These are phyloP conservation scores for Chaetomiaceae sp. DNA, from an alignment of 2,329 filamentous ascomycete species.

Conservation along the genomic window DNA sequence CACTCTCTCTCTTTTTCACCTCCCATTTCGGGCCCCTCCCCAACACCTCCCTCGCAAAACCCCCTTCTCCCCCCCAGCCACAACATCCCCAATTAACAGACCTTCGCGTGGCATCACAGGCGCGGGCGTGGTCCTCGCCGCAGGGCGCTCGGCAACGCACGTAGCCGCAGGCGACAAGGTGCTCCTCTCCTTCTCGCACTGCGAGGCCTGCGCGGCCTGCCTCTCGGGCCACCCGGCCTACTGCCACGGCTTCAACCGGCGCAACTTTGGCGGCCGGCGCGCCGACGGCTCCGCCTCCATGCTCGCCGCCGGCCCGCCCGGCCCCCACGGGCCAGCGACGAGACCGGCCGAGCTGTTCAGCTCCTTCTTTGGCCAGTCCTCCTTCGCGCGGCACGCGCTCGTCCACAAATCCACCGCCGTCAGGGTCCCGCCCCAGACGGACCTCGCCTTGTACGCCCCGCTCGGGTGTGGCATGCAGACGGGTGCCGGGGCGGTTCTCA, in stretches of 20 bases:
- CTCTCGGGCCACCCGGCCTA: conserved; percentile 25
- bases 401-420: conserved; percentile 31
- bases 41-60: too few species aligned
- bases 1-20: too few species aligned
- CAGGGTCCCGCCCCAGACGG: conserved; percentile 25
- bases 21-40: too few species aligned
- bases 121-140: conserved; percentile 23
- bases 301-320: too few species aligned
- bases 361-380: conserved; percentile 35
- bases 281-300: conserved; percentile 16
- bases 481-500: conserved; percentile 35
- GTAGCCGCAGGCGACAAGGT: conserved; percentile 51
- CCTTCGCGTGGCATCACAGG: too few species aligned
- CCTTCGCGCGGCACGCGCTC: conserved; percentile 31
- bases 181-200: conserved; percentile 42
- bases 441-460: conserved; percentile 32
- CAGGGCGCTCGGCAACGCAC: conserved; percentile 43
- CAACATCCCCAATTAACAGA: too few species aligned
- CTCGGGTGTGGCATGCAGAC: conserved; percentile 38
- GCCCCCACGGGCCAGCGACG: not conserved
- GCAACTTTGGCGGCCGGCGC: conserved; percentile 28
- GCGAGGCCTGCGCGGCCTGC: conserved; percentile 27
- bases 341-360: too few species aligned
- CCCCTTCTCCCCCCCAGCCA: not conserved
- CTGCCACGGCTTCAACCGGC: conserved; percentile 26